Evolutionary conservation across 2,329 filamentous ascomycete species (phyloP), one percentile per base, ranked within the genome.

Genomic region (Seiridium unicorne): DNA sequence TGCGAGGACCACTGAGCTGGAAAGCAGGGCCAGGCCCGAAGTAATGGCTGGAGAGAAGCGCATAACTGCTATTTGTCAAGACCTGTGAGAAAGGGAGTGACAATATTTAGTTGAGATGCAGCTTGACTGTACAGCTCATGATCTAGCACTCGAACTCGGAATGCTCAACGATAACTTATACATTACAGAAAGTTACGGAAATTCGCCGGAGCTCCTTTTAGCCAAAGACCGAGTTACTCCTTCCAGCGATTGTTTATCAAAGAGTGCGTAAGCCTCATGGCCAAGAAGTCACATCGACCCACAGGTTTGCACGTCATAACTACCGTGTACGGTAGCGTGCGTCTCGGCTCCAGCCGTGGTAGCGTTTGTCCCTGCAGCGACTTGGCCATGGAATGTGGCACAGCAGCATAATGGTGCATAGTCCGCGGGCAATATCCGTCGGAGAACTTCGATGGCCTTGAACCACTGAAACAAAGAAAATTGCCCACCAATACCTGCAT

Each of bases 1-100:
- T n/a, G 78, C 79, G n/a, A 64, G 40, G 36, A 51, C 65, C 13
- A 35, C 35, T 54, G 53, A 57, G 56, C 61, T 58, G 13, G 65
- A 54, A 4, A 54, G 13, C 32, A 54, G 60, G 58, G 65, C 61
- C 44, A 68, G 40, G 58, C 58, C 63, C 32, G 65, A 59, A 42
- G 64, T 34, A 38, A 69, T 51, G 53, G 62, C 60, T 32, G 48
- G 60, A 44, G 60, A 58, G 64, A 71, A 70, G 46, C 57, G 65
- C 69, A 71, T 71, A 35, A 58, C 31, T 10, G 31, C 6, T 49
- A 49, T 35, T 3, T 26, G 18, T 26, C 18, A 26, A 26, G 18
- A 26, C 18, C 18, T 26, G 18, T 26, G 18, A 26, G 18, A 26
- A 26, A 26, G 18, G 18, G 18, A 1, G 18, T 26, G 18, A 26